Conservation (phyloP, 768 basidiomycete genomes). For the Strobilomyces echinocephalus region DNA sequence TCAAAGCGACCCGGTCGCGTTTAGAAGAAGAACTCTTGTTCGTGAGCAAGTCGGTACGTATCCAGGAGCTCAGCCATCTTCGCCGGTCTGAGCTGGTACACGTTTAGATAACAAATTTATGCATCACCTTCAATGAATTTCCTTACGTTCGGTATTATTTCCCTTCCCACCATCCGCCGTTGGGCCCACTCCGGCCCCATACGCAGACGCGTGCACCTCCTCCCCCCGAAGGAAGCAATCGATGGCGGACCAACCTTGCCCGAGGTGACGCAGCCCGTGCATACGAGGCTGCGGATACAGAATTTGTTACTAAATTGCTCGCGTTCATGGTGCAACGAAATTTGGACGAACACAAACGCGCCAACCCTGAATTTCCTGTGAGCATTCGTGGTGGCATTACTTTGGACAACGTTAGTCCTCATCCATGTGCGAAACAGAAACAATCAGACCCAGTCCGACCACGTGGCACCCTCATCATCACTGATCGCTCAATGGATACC, state of each 20-base stretch:
- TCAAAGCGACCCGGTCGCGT: constrained; percentile 63
- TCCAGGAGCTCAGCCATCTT: background rate
- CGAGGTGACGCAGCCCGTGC: constrained; percentile 65
- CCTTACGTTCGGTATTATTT: constrained; percentile 92
- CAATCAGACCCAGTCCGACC: constrained; percentile 54
- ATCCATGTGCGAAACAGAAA: constrained; percentile 38
- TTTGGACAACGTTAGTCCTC: background rate
- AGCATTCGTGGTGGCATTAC: constrained; percentile 25
- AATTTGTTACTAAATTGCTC: constrained; percentile 75
- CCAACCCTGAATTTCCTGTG: constrained; percentile 85
- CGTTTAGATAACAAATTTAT: constrained; percentile 76
- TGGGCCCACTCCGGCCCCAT: constrained; percentile 76
- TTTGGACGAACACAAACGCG: constrained; percentile 82
- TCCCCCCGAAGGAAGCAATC: constrained; percentile 55
- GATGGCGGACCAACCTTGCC: constrained; percentile 81
- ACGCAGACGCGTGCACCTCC: constrained; percentile 60
- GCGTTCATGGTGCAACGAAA: constrained; percentile 81
- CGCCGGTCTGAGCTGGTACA: constrained; percentile 1
- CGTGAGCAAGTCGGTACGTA: constrained; percentile 56
- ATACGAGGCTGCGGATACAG: constrained; percentile 65
- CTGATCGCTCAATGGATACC: constrained; percentile 95
- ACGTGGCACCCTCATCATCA: constrained; percentile 80
- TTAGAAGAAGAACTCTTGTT: constrained; percentile 86
- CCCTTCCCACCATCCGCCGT: constrained; percentile 74
- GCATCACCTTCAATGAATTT: constrained; percentile 86